Evolutionary conservation across 164 flowering plant genomes (phyloP).

Genomic region (Paratinospora sagittata): DNA sequence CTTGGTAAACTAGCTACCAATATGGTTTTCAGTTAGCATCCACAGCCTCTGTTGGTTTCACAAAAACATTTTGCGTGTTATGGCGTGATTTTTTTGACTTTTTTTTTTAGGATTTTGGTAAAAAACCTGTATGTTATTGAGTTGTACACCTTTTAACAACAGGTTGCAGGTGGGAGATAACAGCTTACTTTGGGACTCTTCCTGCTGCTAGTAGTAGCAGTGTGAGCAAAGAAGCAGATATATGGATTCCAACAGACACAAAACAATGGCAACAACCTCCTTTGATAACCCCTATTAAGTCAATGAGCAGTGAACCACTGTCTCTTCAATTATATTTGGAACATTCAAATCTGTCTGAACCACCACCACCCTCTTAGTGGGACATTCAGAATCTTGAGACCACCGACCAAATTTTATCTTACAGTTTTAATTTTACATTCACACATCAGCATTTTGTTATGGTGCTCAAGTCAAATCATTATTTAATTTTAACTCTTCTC

Average conservation of each 20-base stretch:
- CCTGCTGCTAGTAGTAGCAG: conserved; percentile 42
- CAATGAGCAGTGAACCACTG: conserved; percentile 68
- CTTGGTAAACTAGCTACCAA: not conserved
- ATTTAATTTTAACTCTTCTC: no score
- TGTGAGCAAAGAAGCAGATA: conserved; percentile 47
- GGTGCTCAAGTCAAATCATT: no score
- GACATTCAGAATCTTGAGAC: no score
- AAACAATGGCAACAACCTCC: conserved; percentile 87
- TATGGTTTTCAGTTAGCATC: not conserved
- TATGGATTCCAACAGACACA: conserved; percentile 81
- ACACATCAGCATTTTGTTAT: no score
- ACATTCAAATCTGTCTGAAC: conserved; percentile 33
- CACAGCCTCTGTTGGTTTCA: not conserved
- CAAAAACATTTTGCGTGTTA: not conserved
- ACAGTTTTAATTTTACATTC: no score
- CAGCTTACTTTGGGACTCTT: conserved; percentile 56
- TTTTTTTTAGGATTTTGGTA: no score
- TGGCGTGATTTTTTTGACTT: no score
- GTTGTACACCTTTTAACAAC: conserved; percentile 5
- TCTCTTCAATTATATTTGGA: conserved; percentile 76
- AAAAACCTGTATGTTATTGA: no score
- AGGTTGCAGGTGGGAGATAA: conserved; percentile 95
- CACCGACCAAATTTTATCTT: no score
- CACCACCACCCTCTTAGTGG: no score
- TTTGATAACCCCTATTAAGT: conserved; percentile 76